phyloP scores from a whole-genome alignment of 148 eudicot species.

The Rhododendron molle region DNA sequence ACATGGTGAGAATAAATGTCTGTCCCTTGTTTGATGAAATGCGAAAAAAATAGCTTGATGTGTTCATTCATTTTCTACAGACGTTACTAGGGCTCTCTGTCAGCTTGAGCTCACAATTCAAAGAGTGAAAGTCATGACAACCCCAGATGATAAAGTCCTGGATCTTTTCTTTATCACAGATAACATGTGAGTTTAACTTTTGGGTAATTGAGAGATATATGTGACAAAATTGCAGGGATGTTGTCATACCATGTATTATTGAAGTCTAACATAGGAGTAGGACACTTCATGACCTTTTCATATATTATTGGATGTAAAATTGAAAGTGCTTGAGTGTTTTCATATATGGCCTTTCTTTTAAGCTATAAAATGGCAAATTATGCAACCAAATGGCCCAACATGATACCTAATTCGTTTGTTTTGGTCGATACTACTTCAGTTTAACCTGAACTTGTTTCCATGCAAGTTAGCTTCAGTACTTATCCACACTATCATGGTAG shows the following conservation, averaged over 20 bases:
- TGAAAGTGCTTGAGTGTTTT: neutral
- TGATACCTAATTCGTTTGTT: neutral
- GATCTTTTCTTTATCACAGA: conserved; percentile 81
- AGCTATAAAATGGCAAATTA: neutral
- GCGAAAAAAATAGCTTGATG: neutral
- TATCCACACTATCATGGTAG: neutral
- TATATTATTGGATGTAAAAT: neutral
- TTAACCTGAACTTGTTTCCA: neutral
- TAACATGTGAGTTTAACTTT: conserved; percentile 42
- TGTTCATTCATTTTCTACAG: conserved; percentile 23
- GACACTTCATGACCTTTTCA: neutral
- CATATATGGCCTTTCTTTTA: neutral
- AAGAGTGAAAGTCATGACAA: conserved; percentile 80
- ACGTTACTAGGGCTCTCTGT: conserved; percentile 66
- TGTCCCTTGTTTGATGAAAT: neutral
- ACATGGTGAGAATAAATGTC: conserved; percentile 41
- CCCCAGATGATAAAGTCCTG: conserved; percentile 80
- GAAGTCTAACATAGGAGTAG: neutral
- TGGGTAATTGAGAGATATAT: neutral
- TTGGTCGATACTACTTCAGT: neutral
- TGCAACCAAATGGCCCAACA: neutral
- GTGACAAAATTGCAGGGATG: neutral
- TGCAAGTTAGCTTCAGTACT: neutral
- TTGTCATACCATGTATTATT: neutral
- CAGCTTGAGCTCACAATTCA: conserved; percentile 74